Percentiles rank a stretch among this genome's conserved stretches.
These are phyloP conservation scores for Saprolegnia parasitica DNA, from an alignment of 352 stramenopile species.

Conservation along the genomic window DNA sequence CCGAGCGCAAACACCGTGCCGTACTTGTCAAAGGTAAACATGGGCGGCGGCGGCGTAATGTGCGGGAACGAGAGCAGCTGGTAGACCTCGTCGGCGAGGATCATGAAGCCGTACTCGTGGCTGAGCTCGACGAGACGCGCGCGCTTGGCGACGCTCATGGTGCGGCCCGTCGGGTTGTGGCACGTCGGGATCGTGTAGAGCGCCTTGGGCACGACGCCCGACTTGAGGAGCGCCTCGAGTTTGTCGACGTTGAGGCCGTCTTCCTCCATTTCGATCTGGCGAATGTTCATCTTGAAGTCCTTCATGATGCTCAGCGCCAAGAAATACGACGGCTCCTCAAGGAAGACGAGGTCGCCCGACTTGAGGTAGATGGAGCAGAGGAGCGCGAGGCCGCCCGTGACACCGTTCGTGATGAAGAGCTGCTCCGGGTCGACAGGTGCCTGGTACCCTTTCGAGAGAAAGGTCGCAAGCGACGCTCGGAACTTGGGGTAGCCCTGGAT, in stretches of 20 bases:
- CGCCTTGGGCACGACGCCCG: conserved; percentile 72
- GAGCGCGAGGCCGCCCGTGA: conserved; percentile 89
- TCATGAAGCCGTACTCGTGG: conserved; percentile 68
- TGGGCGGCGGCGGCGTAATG: conserved; percentile 38
- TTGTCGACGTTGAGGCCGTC: conserved; percentile 64
- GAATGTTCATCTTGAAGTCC: conserved; percentile 78
- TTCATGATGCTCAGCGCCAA: conserved; percentile 88
- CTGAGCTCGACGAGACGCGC: conserved; percentile 74
- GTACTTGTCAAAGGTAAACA: conserved; percentile 61
- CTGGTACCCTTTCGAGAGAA: conserved; percentile 58
- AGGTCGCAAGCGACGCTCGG: conserved; percentile 51
- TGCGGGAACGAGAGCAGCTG: conserved; percentile 83
- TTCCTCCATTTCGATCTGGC: conserved; percentile 67
- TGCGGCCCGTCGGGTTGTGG: conserved; percentile 89
- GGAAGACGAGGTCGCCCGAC: conserved; percentile 80
- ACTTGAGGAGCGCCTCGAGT: conserved; percentile 59
- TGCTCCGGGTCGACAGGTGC: conserved; percentile 45
- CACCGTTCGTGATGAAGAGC: conserved; percentile 87
- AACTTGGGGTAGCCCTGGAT: conserved; percentile 67
- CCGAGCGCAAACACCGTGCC: conserved; percentile 78
- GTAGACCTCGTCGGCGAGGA: conserved; percentile 93
- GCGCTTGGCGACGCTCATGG: conserved; percentile 64
- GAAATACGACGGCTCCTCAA: conserved; percentile 93
- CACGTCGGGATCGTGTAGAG: conserved; percentile 92
- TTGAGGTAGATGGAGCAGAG: conserved; percentile 65